phyloP scores from a whole-genome alignment of 306 rosid species.

The Cicer bijugum region DNA sequence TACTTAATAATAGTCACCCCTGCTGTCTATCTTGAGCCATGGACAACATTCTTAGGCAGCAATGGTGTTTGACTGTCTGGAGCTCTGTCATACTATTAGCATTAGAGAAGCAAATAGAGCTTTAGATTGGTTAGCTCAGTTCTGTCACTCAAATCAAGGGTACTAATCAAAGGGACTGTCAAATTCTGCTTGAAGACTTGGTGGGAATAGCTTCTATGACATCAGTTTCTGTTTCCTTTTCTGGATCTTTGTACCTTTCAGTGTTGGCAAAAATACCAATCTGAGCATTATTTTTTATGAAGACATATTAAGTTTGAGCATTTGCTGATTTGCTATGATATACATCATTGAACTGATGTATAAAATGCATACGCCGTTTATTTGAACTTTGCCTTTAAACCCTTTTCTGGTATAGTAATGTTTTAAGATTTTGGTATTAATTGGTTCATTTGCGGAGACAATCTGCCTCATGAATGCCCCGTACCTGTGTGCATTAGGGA shows the following conservation, averaged over 20 bases:
- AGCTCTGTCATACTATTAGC: conserved; percentile 26
- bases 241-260: neutral
- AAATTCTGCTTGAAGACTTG: conserved; percentile 7
- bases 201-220: conserved; percentile 3
- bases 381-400: conserved; percentile 18
- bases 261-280: neutral
- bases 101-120: conserved; percentile 17
- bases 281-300: conserved; percentile 17
- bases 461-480: neutral
- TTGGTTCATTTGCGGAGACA: neutral
- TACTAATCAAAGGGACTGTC: conserved; percentile 5
- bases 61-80: neutral
- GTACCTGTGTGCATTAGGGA: neutral
- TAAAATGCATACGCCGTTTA: neutral
- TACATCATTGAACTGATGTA: neutral
- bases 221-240: conserved; percentile 7
- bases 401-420: conserved; percentile 6
- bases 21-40: conserved; percentile 19
- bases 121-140: conserved; percentile 1
- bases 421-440: neutral
- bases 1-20: neutral
- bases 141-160: neutral
- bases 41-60: neutral
- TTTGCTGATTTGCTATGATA: conserved; percentile 18
- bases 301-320: conserved; percentile 18